These are phyloP conservation scores for Geranomyces michiganensis DNA, from an alignment of 192 early-diverging fungal species.

Conservation along the genomic window DNA sequence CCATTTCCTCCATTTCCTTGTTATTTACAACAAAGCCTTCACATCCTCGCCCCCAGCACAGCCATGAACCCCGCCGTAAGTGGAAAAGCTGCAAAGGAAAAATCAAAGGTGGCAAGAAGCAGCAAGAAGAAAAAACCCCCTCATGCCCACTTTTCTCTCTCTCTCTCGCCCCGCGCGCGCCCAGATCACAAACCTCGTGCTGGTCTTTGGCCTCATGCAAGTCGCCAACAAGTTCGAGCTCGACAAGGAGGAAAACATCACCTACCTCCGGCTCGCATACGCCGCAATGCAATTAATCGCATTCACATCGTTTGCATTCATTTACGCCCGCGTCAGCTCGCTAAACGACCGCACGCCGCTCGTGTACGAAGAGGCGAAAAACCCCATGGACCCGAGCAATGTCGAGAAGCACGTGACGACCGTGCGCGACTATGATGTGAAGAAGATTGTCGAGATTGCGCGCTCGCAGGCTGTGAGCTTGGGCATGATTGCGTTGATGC, in stretches of 20 bases:
- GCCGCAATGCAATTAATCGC: constrained; percentile 59
- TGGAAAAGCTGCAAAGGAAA: no score
- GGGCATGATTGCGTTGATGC: constrained; percentile 74
- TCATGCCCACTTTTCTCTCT: neutral
- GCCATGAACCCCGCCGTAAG: no score
- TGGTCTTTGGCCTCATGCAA: constrained; percentile 56
- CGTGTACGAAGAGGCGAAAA: constrained; percentile 76
- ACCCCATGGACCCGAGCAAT: constrained; percentile 52
- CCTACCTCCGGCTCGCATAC: constrained; percentile 62
- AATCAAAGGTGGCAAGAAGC: no score
- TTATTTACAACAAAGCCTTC: no score
- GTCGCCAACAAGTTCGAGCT: constrained; percentile 58
- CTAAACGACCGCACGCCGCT: constrained; percentile 85
- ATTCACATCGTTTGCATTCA: constrained; percentile 49
- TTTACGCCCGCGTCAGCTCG: constrained; percentile 54
- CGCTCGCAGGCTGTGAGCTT: constrained; percentile 72
- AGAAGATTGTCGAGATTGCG: constrained; percentile 67
- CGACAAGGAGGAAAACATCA: constrained; percentile 57
- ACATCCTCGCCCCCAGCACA: no score
- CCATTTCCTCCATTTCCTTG: no score
- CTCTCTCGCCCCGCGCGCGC: neutral
- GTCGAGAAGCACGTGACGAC: constrained; percentile 63
- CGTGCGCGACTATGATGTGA: constrained; percentile 76
- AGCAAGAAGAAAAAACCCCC: no score
- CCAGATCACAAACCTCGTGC: constrained; percentile 52